phyloP scores from a whole-genome alignment of 345 rosid species.

The Pugionium cornutum region DNA sequence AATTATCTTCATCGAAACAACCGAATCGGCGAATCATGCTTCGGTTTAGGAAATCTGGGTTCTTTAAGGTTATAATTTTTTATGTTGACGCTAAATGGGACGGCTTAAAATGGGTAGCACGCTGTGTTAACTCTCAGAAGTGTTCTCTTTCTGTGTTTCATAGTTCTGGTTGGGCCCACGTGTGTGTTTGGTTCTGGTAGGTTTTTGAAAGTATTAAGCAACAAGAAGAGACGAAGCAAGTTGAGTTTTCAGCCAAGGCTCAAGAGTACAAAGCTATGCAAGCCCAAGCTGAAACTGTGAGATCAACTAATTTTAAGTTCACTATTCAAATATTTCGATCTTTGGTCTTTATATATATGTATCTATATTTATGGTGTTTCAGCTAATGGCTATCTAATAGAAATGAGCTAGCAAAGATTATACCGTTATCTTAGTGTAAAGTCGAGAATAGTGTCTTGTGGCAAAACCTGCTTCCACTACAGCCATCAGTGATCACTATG shows the following conservation, averaged over 20 bases:
- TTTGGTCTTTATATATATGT: neutral
- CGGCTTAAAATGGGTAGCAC: neutral
- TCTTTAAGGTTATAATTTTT: neutral
- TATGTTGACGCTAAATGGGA: neutral
- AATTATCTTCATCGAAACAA: neutral
- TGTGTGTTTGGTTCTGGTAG: conserved; percentile 41
- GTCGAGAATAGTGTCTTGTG: conserved; percentile 7
- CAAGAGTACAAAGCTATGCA: conserved; percentile 85
- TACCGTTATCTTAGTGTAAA: conserved; percentile 3
- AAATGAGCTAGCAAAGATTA: neutral
- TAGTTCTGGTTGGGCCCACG: neutral
- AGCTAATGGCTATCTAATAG: neutral
- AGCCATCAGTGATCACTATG: conserved; percentile 23
- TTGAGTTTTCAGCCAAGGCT: conserved; percentile 59
- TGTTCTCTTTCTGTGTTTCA: conserved; percentile 14
- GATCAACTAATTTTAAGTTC: conserved; percentile 22
- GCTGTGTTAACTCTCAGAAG: conserved; percentile 4
- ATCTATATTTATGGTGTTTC: conserved; percentile 5
- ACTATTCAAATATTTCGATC: neutral
- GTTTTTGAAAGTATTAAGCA: conserved; percentile 74
- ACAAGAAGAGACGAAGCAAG: conserved; percentile 79
- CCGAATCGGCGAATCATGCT: neutral
- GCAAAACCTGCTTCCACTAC: neutral
- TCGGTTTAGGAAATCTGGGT: conserved; percentile 4
- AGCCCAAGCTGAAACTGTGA: conserved; percentile 93